Evolutionary conservation across 2,329 filamentous ascomycete species (phyloP), one percentile per base, ranked within the genome.

Genomic region (Aspergillus awamori): DNA sequence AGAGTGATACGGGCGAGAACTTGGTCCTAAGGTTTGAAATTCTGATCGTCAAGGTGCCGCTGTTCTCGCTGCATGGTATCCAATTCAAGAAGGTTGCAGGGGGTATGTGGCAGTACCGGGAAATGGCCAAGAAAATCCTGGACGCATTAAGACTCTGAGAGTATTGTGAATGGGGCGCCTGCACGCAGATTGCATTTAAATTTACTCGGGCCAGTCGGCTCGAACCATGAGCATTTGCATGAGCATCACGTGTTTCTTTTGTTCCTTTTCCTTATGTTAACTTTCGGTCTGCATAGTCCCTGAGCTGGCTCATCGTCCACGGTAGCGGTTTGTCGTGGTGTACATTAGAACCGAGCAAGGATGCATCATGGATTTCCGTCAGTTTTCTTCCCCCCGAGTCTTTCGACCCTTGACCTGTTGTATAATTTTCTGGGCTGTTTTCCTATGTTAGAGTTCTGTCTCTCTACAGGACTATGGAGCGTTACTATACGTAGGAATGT

Each of bases 101-200:
- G 38, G 94, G 96, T 62, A 98, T 95, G 61, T 98, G 94, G 93
- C 93, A 97, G 77, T 99, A 96, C 80, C 97, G 97, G 82, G 94
- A 92, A 72, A 96, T 98, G 93, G 95, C 95, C 38, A 93, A 97
- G 77, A 93, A 93, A 70, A 97, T 99, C 70, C 82, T 99, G 68
- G 87, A 90, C 72, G 93, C 95, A 75, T 80, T 99, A 68, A 88
- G 88, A 73, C 84, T 98, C 65, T 97, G 80, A 81, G 63, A 59
- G 33, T 41, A 53, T 59, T 56, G 54, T 52, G 47, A 26, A 49
- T 26, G 47, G 39, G 26, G n/a, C 26, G 26, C 47, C 52, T 53
- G 49, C 36, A 64, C 53, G 52, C 57, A 53, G 60, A 56, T 69
- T 65, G 47, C 57, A 59, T 63, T 54, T 49, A 24, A 36, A 54